Evolutionary conservation across 768 basidiomycete species (phyloP).

Genomic region (Myochromella boudieri): DNA sequence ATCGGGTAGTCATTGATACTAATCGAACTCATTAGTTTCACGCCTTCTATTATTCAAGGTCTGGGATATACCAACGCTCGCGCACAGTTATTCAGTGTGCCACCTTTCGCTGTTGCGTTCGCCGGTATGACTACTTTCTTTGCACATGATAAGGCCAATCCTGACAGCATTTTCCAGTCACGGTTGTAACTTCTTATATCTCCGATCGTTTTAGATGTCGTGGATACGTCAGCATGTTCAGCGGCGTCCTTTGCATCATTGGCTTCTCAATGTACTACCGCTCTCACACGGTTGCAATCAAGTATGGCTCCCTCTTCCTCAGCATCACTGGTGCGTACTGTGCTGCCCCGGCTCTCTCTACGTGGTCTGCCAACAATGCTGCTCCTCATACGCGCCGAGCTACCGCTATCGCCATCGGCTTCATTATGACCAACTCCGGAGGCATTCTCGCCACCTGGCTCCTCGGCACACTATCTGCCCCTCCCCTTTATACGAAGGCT

Average conservation of each 20-base stretch:
- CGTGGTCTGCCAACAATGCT: constrained; percentile 65
- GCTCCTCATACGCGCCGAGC: constrained; percentile 57
- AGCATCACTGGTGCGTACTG: constrained; percentile 52
- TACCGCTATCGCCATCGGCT: constrained; percentile 55
- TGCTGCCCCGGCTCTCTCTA: constrained; percentile 50
- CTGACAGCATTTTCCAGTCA: constrained; percentile 21
- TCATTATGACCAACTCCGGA: constrained; percentile 58
- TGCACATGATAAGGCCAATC: background rate
- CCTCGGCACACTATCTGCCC: constrained; percentile 46
- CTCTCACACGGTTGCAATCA: constrained; percentile 36
- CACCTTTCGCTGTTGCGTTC: constrained; percentile 53
- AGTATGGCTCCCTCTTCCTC: constrained; percentile 59
- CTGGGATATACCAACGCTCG: constrained; percentile 54
- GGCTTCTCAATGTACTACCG: constrained; percentile 61
- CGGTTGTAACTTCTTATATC: constrained; percentile 39
- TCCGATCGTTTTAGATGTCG: constrained; percentile 56
- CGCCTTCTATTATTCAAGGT: constrained; percentile 67
- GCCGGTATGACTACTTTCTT: constrained; percentile 32
- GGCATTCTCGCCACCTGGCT: constrained; percentile 66
- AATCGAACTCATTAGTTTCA: constrained; percentile 44
- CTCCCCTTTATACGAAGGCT: constrained; percentile 50
- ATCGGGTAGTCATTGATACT: background rate
- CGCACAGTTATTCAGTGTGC: constrained; percentile 65
- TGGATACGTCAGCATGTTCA: constrained; percentile 45
- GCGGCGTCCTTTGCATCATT: constrained; percentile 39